A percentile compares a stretch with the other conserved stretches of the same genome.
Conservation (phyloP, 2,329 filamentous ascomycete genomes). For the Trichoderma endophyticum region DNA sequence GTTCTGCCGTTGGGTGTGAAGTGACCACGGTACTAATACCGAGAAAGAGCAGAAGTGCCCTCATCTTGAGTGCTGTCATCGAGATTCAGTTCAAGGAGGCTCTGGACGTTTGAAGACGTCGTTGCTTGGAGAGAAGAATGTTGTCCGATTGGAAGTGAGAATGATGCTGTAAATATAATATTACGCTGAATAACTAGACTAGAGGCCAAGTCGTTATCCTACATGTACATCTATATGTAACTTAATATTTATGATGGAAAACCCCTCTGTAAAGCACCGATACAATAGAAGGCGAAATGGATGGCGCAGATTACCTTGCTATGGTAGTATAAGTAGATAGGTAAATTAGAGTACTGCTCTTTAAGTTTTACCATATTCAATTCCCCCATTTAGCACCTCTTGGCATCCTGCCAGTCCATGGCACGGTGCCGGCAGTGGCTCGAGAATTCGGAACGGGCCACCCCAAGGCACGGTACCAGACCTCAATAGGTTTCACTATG, state of each 20-base stretch:
- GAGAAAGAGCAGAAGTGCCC: background rate
- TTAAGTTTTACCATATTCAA: too few relatives aligned
- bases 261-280: background rate
- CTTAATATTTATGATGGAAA: background rate
- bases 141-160: background rate
- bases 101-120: background rate
- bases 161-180: background rate
- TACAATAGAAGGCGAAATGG: too few relatives aligned
- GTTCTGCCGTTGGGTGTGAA: conserved; percentile 21
- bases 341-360: too few relatives aligned
- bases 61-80: background rate
- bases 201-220: background rate
- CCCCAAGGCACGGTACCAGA: too few relatives aligned
- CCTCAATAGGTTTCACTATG: too few relatives aligned
- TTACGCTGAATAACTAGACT: background rate
- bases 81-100: background rate
- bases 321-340: too few relatives aligned
- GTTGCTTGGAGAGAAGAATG: background rate
- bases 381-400: too few relatives aligned
- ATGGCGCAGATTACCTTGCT: too few relatives aligned
- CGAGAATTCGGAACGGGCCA: too few relatives aligned
- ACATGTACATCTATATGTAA: background rate
- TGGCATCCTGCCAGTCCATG: too few relatives aligned
- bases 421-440: too few relatives aligned
- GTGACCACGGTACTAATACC: background rate